phyloP scores from a whole-genome alignment of 1,139 yeast genomes.

The Suhomyces bolitotheri region DNA sequence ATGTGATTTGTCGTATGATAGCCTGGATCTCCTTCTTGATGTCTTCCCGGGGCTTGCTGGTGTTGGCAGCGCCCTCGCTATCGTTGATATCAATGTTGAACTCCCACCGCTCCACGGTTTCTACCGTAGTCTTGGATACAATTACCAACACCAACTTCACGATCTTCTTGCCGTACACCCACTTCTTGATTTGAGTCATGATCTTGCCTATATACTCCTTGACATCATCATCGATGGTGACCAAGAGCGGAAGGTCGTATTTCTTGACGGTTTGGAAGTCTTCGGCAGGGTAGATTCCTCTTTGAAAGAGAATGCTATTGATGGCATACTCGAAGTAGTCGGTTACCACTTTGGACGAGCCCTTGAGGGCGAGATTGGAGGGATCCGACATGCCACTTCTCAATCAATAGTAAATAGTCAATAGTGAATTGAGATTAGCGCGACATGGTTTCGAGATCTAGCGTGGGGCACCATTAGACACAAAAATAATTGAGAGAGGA shows the following conservation, averaged over 20 bases:
- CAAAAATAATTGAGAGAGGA: no score
- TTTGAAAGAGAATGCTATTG: slow-evolving; percentile 78
- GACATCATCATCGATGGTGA: slow-evolving; percentile 76
- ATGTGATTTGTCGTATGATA: slow-evolving; percentile 84
- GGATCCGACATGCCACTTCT: slow-evolving; percentile 7
- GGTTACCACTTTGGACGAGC: slow-evolving; percentile 74
- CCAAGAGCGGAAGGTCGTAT: slow-evolving; percentile 75
- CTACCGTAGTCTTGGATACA: slow-evolving; percentile 64
- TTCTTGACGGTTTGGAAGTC: slow-evolving; percentile 80
- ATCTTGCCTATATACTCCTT: slow-evolving; percentile 66
- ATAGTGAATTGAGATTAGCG: no score
- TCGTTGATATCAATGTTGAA: slow-evolving; percentile 58
- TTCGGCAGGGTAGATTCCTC: slow-evolving; percentile 89
- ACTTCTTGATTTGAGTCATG: slow-evolving; percentile 73
- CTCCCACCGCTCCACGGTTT: slow-evolving; percentile 84
- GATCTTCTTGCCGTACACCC: slow-evolving; percentile 77
- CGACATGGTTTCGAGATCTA: no score
- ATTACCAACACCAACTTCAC: slow-evolving; percentile 72
- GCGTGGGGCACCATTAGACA: no score
- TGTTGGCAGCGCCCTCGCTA: slow-evolving; percentile 5
- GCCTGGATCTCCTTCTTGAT: slow-evolving; percentile 80
- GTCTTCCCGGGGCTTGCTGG: slow-evolving; percentile 43
- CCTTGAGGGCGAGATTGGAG: slow-evolving; percentile 65
- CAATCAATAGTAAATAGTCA: no score
- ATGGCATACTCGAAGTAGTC: slow-evolving; percentile 85